Conservation (phyloP, 1,284 basidiomycete species). For the Pisolithus thermaeus region DNA sequence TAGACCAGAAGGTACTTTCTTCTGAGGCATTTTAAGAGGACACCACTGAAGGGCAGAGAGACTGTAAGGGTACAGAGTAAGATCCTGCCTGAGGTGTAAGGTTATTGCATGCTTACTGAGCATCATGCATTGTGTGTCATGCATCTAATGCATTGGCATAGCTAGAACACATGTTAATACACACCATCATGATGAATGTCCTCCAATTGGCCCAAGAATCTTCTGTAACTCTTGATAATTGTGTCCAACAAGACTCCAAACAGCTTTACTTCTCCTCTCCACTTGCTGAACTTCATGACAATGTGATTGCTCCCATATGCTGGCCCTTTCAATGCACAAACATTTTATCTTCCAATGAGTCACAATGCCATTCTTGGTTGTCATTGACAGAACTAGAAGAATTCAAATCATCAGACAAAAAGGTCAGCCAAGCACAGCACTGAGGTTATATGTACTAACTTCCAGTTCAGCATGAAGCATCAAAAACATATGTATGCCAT, state of each 20-base stretch:
- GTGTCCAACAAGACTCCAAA: neutral
- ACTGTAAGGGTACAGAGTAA: neutral
- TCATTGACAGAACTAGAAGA: neutral
- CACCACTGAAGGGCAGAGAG: neutral
- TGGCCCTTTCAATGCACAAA: neutral
- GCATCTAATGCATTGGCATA: no score
- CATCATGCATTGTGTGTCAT: neutral
- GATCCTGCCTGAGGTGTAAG: neutral
- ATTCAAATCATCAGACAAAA: neutral
- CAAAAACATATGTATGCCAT: neutral
- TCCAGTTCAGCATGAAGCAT: neutral
- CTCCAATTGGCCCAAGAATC: neutral
- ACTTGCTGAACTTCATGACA: neutral
- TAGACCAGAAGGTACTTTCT: no score
- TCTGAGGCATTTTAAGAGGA: neutral
- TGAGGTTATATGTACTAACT: neutral
- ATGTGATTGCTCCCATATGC: neutral
- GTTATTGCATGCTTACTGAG: neutral
- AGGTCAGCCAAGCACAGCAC: neutral
- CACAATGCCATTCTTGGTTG: neutral
- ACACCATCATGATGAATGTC: neutral
- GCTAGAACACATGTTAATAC: no score
- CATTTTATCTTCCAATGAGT: neutral
- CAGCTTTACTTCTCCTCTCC: neutral
- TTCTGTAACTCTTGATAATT: no score